These are phyloP conservation scores for Fistulifera solaris DNA, from an alignment of 108 stramenopile genomes.

Conservation along the genomic window DNA sequence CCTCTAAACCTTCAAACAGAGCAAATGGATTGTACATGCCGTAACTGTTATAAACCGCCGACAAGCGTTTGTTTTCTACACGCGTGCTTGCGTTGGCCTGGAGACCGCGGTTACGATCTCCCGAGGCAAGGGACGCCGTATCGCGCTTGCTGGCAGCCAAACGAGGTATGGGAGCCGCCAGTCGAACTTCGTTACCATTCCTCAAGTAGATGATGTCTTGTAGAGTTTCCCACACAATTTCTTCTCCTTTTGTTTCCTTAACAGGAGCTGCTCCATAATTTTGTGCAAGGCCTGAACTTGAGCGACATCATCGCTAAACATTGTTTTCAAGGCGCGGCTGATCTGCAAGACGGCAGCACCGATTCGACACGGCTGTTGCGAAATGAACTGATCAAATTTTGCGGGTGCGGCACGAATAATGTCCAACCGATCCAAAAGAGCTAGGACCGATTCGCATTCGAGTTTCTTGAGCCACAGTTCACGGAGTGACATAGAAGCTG, in stretches of 20 bases:
- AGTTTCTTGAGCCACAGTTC: slow-evolving; percentile 86
- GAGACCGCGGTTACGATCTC: neutral
- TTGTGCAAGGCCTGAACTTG: slow-evolving; percentile 39
- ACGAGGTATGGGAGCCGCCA: too few relatives aligned
- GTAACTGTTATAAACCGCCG: neutral
- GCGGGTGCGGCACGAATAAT: slow-evolving; percentile 72
- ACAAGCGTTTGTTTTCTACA: neutral
- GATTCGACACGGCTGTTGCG: slow-evolving; percentile 43
- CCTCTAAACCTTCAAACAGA: neutral
- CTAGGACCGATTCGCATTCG: slow-evolving; percentile 72
- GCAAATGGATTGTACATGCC: slow-evolving; percentile 1
- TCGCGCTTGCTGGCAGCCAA: neutral
- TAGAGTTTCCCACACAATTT: slow-evolving; percentile 74
- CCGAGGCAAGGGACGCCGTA: neutral
- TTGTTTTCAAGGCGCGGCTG: slow-evolving; percentile 51
- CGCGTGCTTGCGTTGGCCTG: neutral
- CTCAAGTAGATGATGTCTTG: slow-evolving; percentile 69
- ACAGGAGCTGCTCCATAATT: slow-evolving; percentile 78
- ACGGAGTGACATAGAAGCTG: slow-evolving; percentile 60
- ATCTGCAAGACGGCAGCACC: slow-evolving; percentile 62
- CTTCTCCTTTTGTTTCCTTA: slow-evolving; percentile 79
- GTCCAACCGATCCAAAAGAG: slow-evolving; percentile 65
- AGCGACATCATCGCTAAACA: slow-evolving; percentile 69
- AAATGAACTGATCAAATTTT: slow-evolving; percentile 52
- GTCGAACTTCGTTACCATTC: slow-evolving; percentile 31